phyloP scores from a whole-genome alignment of 345 rosid species.

The Lepidium aucheri region DNA sequence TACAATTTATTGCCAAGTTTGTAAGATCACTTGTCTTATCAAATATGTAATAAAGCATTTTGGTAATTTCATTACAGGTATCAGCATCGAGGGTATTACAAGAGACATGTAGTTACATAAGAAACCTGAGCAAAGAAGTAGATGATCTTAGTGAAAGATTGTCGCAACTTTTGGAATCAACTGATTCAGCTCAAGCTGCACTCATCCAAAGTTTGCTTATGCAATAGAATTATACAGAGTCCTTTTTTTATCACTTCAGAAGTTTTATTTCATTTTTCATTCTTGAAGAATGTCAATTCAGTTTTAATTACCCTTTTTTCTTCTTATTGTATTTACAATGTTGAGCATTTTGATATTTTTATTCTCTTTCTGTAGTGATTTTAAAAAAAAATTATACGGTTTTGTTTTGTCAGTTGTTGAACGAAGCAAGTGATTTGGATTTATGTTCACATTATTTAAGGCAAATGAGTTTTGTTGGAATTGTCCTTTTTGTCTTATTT shows the following conservation, averaged over 20 bases:
- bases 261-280: not conserved
- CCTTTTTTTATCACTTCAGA: not conserved
- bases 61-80: slow-evolving; percentile 18
- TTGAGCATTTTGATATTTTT: not conserved
- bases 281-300: not conserved
- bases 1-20: no score
- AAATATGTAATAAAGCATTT: not conserved
- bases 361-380: not conserved
- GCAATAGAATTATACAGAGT: slow-evolving; percentile 18
- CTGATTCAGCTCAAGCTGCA: slow-evolving; percentile 58
- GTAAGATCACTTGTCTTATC: no score
- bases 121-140: slow-evolving; percentile 41
- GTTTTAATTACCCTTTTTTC: not conserved
- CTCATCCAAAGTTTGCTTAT: slow-evolving; percentile 66
- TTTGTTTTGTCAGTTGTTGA: slow-evolving; percentile 15
- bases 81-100: slow-evolving; percentile 35
- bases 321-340: not conserved
- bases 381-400: not conserved
- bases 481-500: not conserved
- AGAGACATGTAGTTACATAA: slow-evolving; percentile 47
- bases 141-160: slow-evolving; percentile 51
- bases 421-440: slow-evolving; percentile 7
- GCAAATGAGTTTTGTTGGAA: not conserved
- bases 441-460: not conserved
- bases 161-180: slow-evolving; percentile 37